Evolutionary conservation across 306 rosid species (phyloP), one percentile per base, ranked within the genome.

Genomic region (Cicer bijugum): DNA sequence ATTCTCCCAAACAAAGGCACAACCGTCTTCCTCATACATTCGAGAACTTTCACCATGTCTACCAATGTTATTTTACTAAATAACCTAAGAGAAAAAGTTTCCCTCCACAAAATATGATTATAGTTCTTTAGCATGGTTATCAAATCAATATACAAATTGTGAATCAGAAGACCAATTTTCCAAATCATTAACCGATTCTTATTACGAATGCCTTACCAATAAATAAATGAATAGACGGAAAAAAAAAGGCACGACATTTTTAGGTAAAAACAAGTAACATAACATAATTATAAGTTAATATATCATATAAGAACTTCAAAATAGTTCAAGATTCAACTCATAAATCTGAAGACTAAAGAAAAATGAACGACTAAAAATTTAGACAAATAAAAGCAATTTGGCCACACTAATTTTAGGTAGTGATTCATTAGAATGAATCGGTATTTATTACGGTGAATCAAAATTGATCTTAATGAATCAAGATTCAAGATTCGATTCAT

Each of bases 31-130:
- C 44, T 15, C 47, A 10, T 16, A 50, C n/a, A 39, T 8, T 4
- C 56, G 57, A 53, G 66, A 53, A 23, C 3, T 46, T 19, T 61
- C 12, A 12, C 19, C 63, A 48, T 47, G 2, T 6, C 46, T 39
- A 46, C 12, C 65, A 45, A 76, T 14, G 23, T 15, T 63, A 4
- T 55, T 57, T 53, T 37, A 56, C 37, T 39, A 69, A 42, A 12
- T 20, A 69, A 62, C 81, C 12, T 10, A 45, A 53, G 48, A 61
- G 38, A 19, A 38, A n/a, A 59, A 20, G 55, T 43, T 75, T 37
- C 6, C 60, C 12, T 9, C 60, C 60, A 59, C 33, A 59, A 51
- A 17, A 11, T 16, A n/a, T 39, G 9, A 59, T 12, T 59, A 59
- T 59, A 58, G 17, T 58, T 6, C 8, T 6, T 58, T 58, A 12